Conservation (phyloP, 2,329 filamentous ascomycete species). For the Hymenoscyphus fructigenus region DNA sequence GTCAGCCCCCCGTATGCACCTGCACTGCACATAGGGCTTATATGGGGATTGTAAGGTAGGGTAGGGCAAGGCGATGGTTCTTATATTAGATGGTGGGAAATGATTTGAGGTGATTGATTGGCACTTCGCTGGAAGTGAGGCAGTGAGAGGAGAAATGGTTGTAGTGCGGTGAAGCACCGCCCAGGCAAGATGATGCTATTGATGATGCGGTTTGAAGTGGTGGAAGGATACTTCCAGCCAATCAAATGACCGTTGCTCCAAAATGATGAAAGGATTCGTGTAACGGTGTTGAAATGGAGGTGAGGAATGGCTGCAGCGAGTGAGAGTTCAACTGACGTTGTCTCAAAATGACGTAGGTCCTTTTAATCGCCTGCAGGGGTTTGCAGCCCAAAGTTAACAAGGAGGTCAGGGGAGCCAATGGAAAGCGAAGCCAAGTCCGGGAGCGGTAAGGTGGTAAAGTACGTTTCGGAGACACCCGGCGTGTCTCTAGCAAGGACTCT, state of each 20-base stretch:
- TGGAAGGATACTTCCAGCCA: background rate
- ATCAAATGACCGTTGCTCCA: background rate
- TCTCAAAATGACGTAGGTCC: background rate
- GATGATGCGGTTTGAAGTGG: background rate
- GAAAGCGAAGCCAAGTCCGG: background rate
- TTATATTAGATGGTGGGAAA: background rate
- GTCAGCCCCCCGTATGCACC: background rate
- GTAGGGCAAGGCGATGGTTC: background rate
- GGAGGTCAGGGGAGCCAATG: background rate
- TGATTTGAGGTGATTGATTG: background rate
- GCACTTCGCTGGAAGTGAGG: background rate
- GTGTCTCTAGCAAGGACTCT: background rate
- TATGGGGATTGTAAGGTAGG: background rate
- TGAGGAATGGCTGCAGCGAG: background rate
- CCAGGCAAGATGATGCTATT: constrained; percentile 1
- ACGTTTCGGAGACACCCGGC: background rate
- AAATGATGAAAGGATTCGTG: background rate
- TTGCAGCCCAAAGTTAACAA: background rate
- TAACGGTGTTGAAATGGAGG: no score
- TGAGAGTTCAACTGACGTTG: background rate
- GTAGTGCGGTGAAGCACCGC: background rate
- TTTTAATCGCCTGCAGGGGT: background rate
- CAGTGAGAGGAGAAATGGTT: background rate
- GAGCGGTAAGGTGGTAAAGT: background rate
- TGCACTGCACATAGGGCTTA: background rate